Base-by-base conservation (phyloP, 2,329 filamentous ascomycete genomes). In the Stylonectria norvegica region DNA sequence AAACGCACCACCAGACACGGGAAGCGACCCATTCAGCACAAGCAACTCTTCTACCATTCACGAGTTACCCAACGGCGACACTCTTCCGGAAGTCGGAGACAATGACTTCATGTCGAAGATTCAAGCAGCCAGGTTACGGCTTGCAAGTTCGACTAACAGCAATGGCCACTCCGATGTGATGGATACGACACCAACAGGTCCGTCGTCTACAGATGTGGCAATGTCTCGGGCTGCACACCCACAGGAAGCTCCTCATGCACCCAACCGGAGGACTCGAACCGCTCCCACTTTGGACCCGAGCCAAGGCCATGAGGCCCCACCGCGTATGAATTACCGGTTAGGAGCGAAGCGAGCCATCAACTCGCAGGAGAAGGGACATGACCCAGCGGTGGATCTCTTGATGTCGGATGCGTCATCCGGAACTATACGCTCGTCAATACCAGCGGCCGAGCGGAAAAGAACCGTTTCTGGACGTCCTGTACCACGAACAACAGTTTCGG, bases 381-480 rank as follows among this genome's bases (percentile, higher is more conserved):
- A 65, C 25, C 49, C 57, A 35, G 34, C 55, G 5, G 42, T 53
- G 9, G 75, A 78, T 10, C 51, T 53, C 53, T 55, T 69, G 22
- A 57, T 70, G 34, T 51, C 62, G 3, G 76, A 79, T 27, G 60
- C 67, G 2, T 33, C 57, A 55, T 34, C 61, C 53, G 65, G 59
- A 70, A 67, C 53, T 16, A 45, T 53, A 22, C 55, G 64, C 20
- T 55, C 69, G 40, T 57, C 69, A 14, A 59, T 70, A 47, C 62
- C 73, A 15, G 71, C 68, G 4, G 66, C 73, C 11, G 86, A 90
- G 45, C 81, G 89, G 61, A 97, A 96, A 68, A 81, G 91, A 52
- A 96, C 89, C 2, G 79, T 95, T n/a, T 95, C 91, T 28, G 91
- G 91, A 4, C 88, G 95, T 52, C 77, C 76, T 11, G 78, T 77